Evolutionary conservation across 257 asterid genomes (phyloP).

Genomic region (Fraxinus anomala): DNA sequence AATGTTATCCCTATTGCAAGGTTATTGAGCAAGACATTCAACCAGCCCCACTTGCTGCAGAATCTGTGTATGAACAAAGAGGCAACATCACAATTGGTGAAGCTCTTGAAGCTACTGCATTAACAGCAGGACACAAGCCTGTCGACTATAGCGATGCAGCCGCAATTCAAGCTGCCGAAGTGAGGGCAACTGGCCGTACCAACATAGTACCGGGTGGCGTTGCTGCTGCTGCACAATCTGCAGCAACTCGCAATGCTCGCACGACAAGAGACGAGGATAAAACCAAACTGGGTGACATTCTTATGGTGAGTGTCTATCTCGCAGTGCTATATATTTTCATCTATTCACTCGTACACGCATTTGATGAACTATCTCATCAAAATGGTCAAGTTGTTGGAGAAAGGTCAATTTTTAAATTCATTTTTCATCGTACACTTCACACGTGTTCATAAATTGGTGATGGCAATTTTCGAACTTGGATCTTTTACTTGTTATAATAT

Average conservation of each 20-base stretch:
- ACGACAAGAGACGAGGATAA: slow-evolving; percentile 75
- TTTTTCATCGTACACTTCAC: not conserved
- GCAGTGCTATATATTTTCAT: not conserved
- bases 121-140: slow-evolving; percentile 81
- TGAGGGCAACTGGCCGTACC: slow-evolving; percentile 93
- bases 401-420: too few relatives aligned
- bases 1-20: slow-evolving; percentile 10
- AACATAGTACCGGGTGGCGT: slow-evolving; percentile 93
- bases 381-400: not conserved
- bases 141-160: slow-evolving; percentile 97
- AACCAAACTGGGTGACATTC: slow-evolving; percentile 76
- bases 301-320: slow-evolving; percentile 42
- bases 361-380: not conserved
- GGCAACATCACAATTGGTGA: slow-evolving; percentile 88
- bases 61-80: slow-evolving; percentile 32
- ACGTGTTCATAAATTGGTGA: not conserved
- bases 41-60: slow-evolving; percentile 26
- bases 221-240: slow-evolving; percentile 97
- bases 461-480: not conserved
- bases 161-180: slow-evolving; percentile 98
- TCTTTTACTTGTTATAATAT: too few relatives aligned
- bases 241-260: slow-evolving; percentile 93
- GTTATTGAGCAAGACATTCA: slow-evolving; percentile 31
- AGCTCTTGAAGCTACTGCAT: slow-evolving; percentile 91
- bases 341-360: not conserved